A percentile compares a stretch with the other conserved stretches of the same genome.
phyloP scores from a whole-genome alignment of 441 rosid species.

The Capsella rubella region DNA sequence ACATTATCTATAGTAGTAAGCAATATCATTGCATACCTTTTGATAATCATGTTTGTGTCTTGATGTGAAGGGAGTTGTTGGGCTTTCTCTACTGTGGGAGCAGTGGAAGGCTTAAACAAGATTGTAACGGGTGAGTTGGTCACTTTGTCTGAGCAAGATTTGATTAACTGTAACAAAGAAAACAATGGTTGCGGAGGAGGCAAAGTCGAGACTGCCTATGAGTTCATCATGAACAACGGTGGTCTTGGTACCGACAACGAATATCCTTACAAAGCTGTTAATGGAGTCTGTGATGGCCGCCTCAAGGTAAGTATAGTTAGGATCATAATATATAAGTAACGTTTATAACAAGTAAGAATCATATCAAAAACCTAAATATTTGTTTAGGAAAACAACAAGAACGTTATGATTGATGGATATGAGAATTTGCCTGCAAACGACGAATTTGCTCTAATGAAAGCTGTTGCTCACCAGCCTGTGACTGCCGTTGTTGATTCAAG shows the following conservation, averaged over 20 bases:
- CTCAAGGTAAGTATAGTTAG: conserved; percentile 35
- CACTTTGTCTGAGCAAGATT: conserved; percentile 79
- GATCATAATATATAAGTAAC: neutral
- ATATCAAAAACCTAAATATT: neutral
- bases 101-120: conserved; percentile 88
- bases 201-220: conserved; percentile 50
- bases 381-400: conserved; percentile 44
- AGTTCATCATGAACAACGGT: conserved; percentile 50
- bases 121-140: conserved; percentile 73
- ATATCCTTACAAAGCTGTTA: conserved; percentile 48
- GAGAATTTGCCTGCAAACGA: conserved; percentile 49
- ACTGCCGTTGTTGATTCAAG: conserved; percentile 53
- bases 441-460: conserved; percentile 51
- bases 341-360: neutral
- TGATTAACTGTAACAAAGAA: conserved; percentile 79
- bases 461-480: conserved; percentile 54
- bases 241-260: conserved; percentile 48
- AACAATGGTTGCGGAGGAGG: conserved; percentile 61
- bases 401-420: conserved; percentile 47
- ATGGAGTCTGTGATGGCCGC: conserved; percentile 37
- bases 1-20: neutral
- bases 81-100: conserved; percentile 86
- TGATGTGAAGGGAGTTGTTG: conserved; percentile 80
- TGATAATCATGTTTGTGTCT: conserved; percentile 8
- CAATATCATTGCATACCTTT: no score